Conservation (phyloP, 148 eudicot genomes). For the Simmondsia chinensis region DNA sequence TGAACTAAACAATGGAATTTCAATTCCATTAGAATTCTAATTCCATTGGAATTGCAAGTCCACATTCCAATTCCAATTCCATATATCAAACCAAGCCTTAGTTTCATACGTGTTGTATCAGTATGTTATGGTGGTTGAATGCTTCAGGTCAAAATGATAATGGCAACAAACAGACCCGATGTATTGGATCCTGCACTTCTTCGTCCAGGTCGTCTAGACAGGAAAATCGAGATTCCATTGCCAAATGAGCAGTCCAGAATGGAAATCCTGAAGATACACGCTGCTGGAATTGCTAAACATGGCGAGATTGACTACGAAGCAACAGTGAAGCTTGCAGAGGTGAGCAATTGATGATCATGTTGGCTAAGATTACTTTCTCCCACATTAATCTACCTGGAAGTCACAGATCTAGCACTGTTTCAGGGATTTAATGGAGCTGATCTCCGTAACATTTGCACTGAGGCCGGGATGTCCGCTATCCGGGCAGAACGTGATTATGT, state of each 20-base stretch:
- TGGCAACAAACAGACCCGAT: constrained; percentile 85
- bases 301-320: constrained; percentile 85
- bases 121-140: background rate
- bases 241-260: constrained; percentile 80
- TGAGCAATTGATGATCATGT: constrained; percentile 1
- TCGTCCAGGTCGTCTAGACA: constrained; percentile 74
- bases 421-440: constrained; percentile 78
- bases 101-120: too few species aligned
- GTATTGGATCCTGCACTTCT: constrained; percentile 82
- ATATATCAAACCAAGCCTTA: too few species aligned
- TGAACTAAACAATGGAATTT: too few species aligned
- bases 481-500: constrained; percentile 79
- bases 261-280: constrained; percentile 72
- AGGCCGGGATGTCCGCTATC: constrained; percentile 71
- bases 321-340: constrained; percentile 73
- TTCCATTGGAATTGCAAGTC: too few species aligned
- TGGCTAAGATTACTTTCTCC: background rate
- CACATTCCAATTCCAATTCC: too few species aligned
- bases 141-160: constrained; percentile 57
- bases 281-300: constrained; percentile 74
- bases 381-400: background rate
- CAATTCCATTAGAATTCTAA: too few species aligned
- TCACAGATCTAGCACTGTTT: constrained; percentile 1
- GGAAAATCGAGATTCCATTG: constrained; percentile 77
- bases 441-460: constrained; percentile 65